Percentiles rank a stretch among this genome's conserved stretches.
Evolutionary conservation across 2,329 filamentous ascomycete species (phyloP).

Genomic region (Colletotrichum tropicicola): DNA sequence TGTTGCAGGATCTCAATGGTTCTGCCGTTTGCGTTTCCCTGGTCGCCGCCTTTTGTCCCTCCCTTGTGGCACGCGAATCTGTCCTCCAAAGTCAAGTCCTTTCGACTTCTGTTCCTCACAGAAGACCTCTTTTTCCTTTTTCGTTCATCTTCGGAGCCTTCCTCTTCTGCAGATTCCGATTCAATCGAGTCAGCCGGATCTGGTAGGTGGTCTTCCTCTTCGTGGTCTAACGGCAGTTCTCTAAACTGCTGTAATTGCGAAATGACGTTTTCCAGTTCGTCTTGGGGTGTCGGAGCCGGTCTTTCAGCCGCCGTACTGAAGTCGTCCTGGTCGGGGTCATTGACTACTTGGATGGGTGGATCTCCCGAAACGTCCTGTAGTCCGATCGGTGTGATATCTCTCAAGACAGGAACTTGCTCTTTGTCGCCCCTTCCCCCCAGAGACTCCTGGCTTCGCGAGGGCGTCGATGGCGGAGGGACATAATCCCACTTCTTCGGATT

Average conservation of each 20-base stretch:
- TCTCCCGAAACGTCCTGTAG: neutral
- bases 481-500: slow-evolving; percentile 49
- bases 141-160: slow-evolving; percentile 38
- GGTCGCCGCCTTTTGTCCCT: slow-evolving; percentile 52
- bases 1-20: slow-evolving; percentile 82
- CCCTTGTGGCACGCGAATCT: slow-evolving; percentile 64
- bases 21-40: slow-evolving; percentile 73
- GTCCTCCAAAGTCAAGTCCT: slow-evolving; percentile 51
- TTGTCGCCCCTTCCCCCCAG: slow-evolving; percentile 30
- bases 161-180: slow-evolving; percentile 21
- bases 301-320: neutral
- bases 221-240: slow-evolving; percentile 63
- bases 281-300: slow-evolving; percentile 37
- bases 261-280: slow-evolving; percentile 73
- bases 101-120: slow-evolving; percentile 34
- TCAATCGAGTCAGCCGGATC: slow-evolving; percentile 32
- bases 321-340: neutral
- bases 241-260: slow-evolving; percentile 67
- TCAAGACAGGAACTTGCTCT: neutral
- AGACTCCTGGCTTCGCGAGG: slow-evolving; percentile 44
- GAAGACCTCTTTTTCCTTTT: slow-evolving; percentile 35
- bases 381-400: neutral
- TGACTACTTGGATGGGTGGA: neutral
- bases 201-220: slow-evolving; percentile 55
- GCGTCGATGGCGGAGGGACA: slow-evolving; percentile 47